A percentile compares a stretch with the other conserved stretches of the same genome.
These are phyloP conservation scores for Diaporthe velutina DNA, from an alignment of 2,329 filamentous ascomycete species.

Conservation along the genomic window DNA sequence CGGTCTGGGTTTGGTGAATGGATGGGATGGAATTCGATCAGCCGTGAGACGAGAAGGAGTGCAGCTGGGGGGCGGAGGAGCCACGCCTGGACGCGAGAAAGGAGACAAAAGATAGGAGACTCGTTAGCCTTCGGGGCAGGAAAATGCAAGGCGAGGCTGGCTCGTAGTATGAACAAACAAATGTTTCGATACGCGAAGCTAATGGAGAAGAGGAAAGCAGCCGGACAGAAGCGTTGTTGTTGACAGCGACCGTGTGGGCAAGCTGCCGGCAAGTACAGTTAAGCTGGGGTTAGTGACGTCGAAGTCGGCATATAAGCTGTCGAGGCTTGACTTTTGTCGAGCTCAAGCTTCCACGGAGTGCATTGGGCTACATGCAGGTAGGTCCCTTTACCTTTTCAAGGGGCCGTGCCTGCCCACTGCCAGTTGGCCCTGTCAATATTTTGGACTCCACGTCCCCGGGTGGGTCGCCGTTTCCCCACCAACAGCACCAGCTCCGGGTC, in stretches of 20 bases:
- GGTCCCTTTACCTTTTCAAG: constrained; percentile 20
- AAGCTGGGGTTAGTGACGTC: constrained; percentile 29
- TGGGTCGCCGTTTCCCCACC: constrained; percentile 30
- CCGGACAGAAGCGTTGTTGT: constrained; percentile 6
- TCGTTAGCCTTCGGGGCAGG: neutral
- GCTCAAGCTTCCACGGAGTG: constrained; percentile 10
- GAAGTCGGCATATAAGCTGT: constrained; percentile 25
- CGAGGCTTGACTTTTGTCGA: constrained; percentile 14
- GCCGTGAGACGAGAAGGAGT: constrained; percentile 1
- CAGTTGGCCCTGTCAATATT: constrained; percentile 30
- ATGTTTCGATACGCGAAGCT: constrained; percentile 23
- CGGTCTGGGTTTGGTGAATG: neutral
- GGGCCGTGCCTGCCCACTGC: constrained; percentile 28
- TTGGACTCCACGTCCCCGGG: constrained; percentile 25
- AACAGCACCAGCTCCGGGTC: neutral
- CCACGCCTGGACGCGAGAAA: neutral
- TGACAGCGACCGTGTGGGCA: constrained; percentile 16
- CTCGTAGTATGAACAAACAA: constrained; percentile 33
- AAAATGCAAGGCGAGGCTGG: neutral
- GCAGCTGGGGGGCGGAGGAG: neutral
- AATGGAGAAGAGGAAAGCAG: constrained; percentile 12
- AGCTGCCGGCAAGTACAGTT: neutral
- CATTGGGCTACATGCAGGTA: constrained; percentile 17
- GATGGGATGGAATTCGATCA: constrained; percentile 3
- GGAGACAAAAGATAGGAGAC: constrained; percentile 8